These are phyloP conservation scores for Blastobotrys persicus DNA, from an alignment of 1,139 yeast genomes.

Conservation along the genomic window DNA sequence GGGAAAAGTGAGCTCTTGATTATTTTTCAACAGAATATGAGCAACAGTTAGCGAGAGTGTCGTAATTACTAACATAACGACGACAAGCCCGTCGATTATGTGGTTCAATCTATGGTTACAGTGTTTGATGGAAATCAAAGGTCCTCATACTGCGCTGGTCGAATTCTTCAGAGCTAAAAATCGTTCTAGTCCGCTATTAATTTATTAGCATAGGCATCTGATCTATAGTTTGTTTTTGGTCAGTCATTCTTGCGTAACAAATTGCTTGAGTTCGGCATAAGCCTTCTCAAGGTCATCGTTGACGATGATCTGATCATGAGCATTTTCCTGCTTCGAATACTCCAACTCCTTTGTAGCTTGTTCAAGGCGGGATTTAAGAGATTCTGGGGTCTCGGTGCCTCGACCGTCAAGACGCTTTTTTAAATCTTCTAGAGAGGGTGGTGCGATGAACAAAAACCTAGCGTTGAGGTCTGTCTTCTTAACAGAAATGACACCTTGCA, in stretches of 20 bases:
- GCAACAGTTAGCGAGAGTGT: too few species aligned
- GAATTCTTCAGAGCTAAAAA: too few species aligned
- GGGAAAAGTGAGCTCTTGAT: not conserved
- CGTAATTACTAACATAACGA: too few species aligned
- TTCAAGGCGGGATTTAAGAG: slow-evolving; percentile 73
- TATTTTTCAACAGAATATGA: too few species aligned
- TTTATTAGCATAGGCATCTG: too few species aligned
- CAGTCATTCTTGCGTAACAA: slow-evolving; percentile 32
- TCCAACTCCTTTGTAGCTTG: slow-evolving; percentile 90
- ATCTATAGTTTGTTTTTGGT: slow-evolving; percentile 3
- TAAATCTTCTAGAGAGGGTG: slow-evolving; percentile 82
- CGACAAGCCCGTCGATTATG: too few species aligned
- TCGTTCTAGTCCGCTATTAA: too few species aligned
- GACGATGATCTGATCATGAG: slow-evolving; percentile 84
- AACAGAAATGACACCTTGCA: slow-evolving; percentile 96
- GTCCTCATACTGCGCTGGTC: too few species aligned
- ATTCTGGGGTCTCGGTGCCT: slow-evolving; percentile 91
- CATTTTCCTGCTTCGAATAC: slow-evolving; percentile 79
- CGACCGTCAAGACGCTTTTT: slow-evolving; percentile 74
- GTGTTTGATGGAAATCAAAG: too few species aligned
- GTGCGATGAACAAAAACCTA: slow-evolving; percentile 80
- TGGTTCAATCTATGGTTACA: too few species aligned
- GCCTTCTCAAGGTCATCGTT: slow-evolving; percentile 92
- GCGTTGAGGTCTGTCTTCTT: slow-evolving; percentile 82
- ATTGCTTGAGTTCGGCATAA: slow-evolving; percentile 72